Evolutionary conservation across 768 basidiomycete species (phyloP).

Genomic region (Boletus coccyginus): DNA sequence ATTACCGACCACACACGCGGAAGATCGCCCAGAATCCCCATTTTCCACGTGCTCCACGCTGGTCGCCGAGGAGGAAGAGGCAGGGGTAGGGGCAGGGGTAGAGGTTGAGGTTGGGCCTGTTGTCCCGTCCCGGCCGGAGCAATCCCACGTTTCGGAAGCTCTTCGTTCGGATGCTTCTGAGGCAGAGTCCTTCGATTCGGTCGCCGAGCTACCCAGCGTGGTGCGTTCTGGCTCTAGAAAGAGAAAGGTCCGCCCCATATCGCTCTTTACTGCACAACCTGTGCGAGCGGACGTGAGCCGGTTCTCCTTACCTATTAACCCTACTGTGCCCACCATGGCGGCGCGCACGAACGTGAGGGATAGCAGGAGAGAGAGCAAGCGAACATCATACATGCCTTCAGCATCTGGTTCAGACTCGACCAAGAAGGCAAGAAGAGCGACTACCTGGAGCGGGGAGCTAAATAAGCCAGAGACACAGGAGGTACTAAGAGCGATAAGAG

Average conservation of each 20-base stretch:
- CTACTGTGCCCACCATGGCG: not conserved
- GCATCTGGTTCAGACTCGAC: not conserved
- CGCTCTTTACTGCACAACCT: slow-evolving; percentile 11
- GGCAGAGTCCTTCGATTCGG: not conserved
- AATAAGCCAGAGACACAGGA: slow-evolving; percentile 23
- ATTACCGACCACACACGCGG: not conserved
- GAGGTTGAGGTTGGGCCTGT: not conserved
- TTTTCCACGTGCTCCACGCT: slow-evolving; percentile 17
- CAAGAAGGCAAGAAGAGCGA: slow-evolving; percentile 15
- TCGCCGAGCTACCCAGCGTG: not conserved
- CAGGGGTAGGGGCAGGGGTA: not conserved
- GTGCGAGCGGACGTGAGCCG: slow-evolving; percentile 8
- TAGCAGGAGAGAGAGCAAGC: slow-evolving; percentile 2
- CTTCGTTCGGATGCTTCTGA: not conserved
- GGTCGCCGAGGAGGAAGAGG: not conserved
- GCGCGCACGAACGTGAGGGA: not conserved
- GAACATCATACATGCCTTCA: not conserved
- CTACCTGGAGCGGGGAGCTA: slow-evolving; percentile 18
- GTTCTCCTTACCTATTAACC: slow-evolving; percentile 17
- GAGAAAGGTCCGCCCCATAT: slow-evolving; percentile 1
- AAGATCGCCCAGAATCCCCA: not conserved
- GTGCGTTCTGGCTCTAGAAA: not conserved
- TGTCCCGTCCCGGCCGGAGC: not conserved
- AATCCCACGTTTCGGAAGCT: not conserved
- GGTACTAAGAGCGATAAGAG: slow-evolving; percentile 13